A percentile compares a stretch with the other conserved stretches of the same genome.
Conservation (phyloP, 305 asterid genomes). For the Petunia hybrid region DNA sequence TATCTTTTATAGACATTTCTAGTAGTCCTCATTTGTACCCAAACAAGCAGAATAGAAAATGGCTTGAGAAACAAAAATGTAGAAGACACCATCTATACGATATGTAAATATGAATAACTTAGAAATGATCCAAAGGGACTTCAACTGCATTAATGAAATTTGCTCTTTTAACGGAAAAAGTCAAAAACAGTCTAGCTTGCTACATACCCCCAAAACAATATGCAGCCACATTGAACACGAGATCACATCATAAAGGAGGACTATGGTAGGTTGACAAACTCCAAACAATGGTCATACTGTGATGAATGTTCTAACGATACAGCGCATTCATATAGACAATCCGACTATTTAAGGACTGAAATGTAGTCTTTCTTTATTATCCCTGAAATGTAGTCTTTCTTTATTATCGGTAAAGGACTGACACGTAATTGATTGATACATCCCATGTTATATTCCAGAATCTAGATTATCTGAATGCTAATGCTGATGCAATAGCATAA, state of each 20-base stretch:
- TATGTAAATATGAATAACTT: neutral
- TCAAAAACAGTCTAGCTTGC: conserved; percentile 1
- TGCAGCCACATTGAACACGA: neutral
- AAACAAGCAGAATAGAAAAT: conserved; percentile 26
- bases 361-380: neutral
- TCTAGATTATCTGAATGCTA: neutral
- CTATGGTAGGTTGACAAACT: neutral
- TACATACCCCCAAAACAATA: conserved; percentile 1
- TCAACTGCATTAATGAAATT: neutral
- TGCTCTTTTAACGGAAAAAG: neutral
- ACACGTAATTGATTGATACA: conserved; percentile 11
- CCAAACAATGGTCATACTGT: neutral
- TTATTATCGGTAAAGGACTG: neutral
- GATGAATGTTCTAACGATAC: neutral
- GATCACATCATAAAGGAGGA: neutral
- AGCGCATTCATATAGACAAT: neutral
- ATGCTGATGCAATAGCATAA: neutral
- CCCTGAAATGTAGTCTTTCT: no score
- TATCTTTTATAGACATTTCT: neutral
- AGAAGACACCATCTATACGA: conserved; percentile 12
- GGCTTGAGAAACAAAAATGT: conserved; percentile 26
- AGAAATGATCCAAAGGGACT: neutral
- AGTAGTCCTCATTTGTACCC: neutral
- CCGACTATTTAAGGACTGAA: neutral
- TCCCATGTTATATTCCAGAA: neutral